A percentile compares a stretch with the other conserved stretches of the same genome.
Evolutionary conservation across 169 alveolate species (phyloP).

Genomic region (Plasmodium adleri): DNA sequence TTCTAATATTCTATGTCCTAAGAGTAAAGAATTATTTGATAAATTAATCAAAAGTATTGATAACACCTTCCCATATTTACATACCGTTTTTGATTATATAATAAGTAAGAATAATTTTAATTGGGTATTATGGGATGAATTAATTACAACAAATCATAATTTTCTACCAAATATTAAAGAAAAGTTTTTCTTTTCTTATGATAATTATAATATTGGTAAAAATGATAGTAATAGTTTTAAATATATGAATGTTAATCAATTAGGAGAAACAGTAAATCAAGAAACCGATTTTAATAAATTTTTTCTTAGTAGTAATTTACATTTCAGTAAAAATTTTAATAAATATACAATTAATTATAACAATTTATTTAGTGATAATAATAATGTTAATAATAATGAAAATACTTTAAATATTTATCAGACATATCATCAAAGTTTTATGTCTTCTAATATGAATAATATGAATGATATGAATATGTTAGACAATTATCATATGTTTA

Average conservation of each 20-base stretch:
- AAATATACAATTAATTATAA: conserved; percentile 71
- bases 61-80: conserved; percentile 60
- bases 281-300: conserved; percentile 53
- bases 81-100: conserved; percentile 70
- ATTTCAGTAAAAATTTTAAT: conserved; percentile 67
- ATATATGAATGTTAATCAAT: conserved; percentile 30
- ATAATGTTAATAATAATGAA: conserved; percentile 11
- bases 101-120: conserved; percentile 69
- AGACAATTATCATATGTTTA: conserved; percentile 58
- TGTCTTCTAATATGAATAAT: conserved; percentile 18
- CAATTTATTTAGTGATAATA: conserved; percentile 47
- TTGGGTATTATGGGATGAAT: conserved; percentile 77
- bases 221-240: conserved; percentile 55
- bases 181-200: conserved; percentile 39
- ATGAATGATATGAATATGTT: conserved; percentile 26
- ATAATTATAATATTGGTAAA: conserved; percentile 38
- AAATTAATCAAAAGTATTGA: conserved; percentile 57
- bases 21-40: conserved; percentile 60
- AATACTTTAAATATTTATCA: conserved; percentile 35
- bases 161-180: conserved; percentile 68
- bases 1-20: conserved; percentile 61
- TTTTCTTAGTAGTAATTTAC: conserved; percentile 38
- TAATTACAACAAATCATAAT: conserved; percentile 74
- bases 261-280: conserved; percentile 46
- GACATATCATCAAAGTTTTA: conserved; percentile 49